Base-by-base conservation (phyloP, 805 yeast species). In the Starmerella stellata region DNA sequence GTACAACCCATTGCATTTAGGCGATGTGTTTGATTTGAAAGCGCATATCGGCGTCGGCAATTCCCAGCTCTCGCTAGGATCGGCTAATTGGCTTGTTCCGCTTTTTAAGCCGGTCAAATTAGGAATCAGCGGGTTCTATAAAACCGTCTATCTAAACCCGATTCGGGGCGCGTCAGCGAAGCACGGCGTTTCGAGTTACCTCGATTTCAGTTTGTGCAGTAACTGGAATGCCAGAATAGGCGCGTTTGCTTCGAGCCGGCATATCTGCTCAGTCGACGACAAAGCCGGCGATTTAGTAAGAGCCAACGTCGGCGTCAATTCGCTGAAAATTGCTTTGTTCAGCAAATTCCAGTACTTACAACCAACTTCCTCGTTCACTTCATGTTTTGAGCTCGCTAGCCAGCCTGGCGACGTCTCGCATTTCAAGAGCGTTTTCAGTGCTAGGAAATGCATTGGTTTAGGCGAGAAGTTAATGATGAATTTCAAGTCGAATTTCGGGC, bases 221-320 rank as follows among this genome's bases (percentile, higher is more conserved):
- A 53, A 53, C 41, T 18, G 36, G 21, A 14, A 23, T 18, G 36
- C 39, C 33, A 23, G 25, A 24, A 47, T 66, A 32, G 93, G 90
- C n/a, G 53, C 77, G 14, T 64, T 73, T 17, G 61, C 75, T 20
- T 57, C 65, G 1, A 70, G 69, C 48, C 66, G 90, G 49, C 64
- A 69, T 19, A 59, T 77, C 15, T 62, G 67, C 36, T 69, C 71
- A 39, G 63, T 64, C 21, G 65, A 53, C 35, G 54, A 52, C 17
- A 48, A 66, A 21, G 78, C 80, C 4, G 63, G 74, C 33, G 78
- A 73, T 50, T 60, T 67, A 21, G 60, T 73, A 20, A 72, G 87
- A 34, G 65, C 70, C 8, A 67, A 65, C 27, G 72, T 85, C 2
- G 78, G 78, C 11, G 68, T 75, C 41, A 35, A 39, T 31, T 59